Evolutionary conservation across 2,329 filamentous ascomycete species (phyloP), one percentile per base, ranked within the genome.

Genomic region (Sporothrix brunneoviolacea): DNA sequence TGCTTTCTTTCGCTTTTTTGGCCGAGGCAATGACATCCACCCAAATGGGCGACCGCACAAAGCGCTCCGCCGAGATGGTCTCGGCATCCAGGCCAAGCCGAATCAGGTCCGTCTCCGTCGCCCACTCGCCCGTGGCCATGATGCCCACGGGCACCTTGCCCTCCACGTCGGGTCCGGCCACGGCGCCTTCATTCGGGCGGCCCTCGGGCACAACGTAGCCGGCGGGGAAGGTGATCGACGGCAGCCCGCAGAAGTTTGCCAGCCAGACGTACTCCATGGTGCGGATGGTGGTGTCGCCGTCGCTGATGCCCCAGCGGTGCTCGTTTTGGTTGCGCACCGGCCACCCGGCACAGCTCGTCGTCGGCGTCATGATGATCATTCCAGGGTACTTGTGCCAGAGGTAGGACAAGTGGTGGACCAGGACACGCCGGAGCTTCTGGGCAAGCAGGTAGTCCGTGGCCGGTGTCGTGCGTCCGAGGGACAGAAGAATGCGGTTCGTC

Each of bases 361-460:
- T 87, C 0, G 87, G 86, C 0, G 83, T 84, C 4, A 88, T 67
- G 47, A 91, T 83, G 18, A 90, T 64, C 61, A 91, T 75, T 5
- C 82, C 84, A 0, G 84, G 84, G 55, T 90, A 69, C 42, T 71
- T 62, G 50, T 73, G 64, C 73, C 82, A 91, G 3, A 91, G 70
- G 59, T 79, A 69, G 0, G 84, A 74, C 3, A 91, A 77, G 61
- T 91, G 86, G 48, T 78, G 72, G 80, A 89, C 86, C 28, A 89
- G 68, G 22, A 86, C 66, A 24, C 76, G 74, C 8, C 87, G 80
- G 5, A 91, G 69, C 51, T 84, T 83, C 60, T 90, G 86, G 0
- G 84, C 81, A 8, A 84, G 72, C 6, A 88, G 63, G 54, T 86
- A 81, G 60, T 91, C 86, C 0, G 76, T 75, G 0, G 83, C 74